Evolutionary conservation across 2,329 filamentous ascomycete genomes (phyloP), one percentile per base, ranked within the genome.

Genomic region (Aspergillus sp.): DNA sequence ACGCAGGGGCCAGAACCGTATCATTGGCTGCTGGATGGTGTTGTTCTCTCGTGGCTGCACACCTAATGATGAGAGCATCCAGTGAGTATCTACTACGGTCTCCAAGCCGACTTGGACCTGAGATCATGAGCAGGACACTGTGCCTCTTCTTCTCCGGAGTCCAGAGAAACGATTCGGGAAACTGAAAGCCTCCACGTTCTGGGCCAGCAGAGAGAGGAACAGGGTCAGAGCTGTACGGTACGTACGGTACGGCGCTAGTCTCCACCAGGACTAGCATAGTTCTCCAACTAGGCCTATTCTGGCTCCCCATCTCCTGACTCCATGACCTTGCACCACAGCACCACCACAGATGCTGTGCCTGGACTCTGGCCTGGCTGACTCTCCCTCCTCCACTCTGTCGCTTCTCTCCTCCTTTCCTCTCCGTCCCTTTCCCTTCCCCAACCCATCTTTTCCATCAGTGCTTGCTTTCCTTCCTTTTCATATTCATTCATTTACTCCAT

Each of bases 401-500:
- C 54, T 52, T 51, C 51, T 54, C 53, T 63, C 57, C 62, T 64
- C 66, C 65, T 66, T 59, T 54, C 57, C 55, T 60, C 53, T 52
- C 45, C 53, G 60, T 61, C 50, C 62, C 43, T 48, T 57, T 58
- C 46, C 54, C 51, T 66, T 57, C 48, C 64, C 59, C 65, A 61
- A 69, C 68, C 69, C 67, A 63, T 67, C 67, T 57, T 71, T 64
- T 68, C 67, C 64, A 68, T 61, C 64, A 67, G 53, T 57, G 34
- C 15, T 69, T 63, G 66, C 67, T 66, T 68, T 64, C 66, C 67
- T 68, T 66, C 66, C 62, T 64, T 64, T 69, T 63, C 65, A 70
- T 63, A 50, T 60, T 63, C 56, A 63, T 52, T 63, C 62, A 62
- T 67, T 67, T 66, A 68, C 67, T 69, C 64, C 69, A 67, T 70